Evolutionary conservation across 495 filamentous ascomycete genomes (phyloP).

Genomic region (Massariosphaeria phaeospora): DNA sequence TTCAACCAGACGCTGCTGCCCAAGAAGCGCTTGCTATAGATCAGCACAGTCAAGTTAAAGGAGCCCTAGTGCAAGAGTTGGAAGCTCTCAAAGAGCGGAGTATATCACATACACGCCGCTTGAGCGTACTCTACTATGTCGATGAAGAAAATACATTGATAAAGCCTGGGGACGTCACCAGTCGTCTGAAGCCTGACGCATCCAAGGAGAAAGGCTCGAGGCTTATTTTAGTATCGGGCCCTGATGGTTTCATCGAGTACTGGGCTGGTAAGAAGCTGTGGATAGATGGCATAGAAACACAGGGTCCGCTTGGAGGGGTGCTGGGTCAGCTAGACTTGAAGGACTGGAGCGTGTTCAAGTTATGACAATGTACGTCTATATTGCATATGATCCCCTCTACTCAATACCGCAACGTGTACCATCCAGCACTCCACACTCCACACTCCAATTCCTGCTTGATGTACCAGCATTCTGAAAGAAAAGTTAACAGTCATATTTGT

Average conservation of each 20-base stretch:
- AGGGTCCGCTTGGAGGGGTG: constrained; percentile 56
- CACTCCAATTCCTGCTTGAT: too few relatives aligned
- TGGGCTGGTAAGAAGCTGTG: constrained; percentile 75
- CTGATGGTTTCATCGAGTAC: constrained; percentile 78
- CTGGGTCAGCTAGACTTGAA: constrained; percentile 50
- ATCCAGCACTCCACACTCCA: too few relatives aligned
- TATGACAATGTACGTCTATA: constrained; percentile 41
- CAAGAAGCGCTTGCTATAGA: background rate
- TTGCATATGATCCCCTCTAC: too few relatives aligned
- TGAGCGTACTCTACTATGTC: constrained; percentile 67
- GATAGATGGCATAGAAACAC: constrained; percentile 63
- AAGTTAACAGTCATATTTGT: too few relatives aligned
- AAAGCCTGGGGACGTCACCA: constrained; percentile 45
- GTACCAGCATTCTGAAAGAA: too few relatives aligned
- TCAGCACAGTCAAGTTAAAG: background rate
- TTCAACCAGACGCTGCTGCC: constrained; percentile 30
- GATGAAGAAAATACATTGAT: constrained; percentile 72
- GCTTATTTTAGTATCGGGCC: constrained; percentile 75
- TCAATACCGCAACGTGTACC: too few relatives aligned
- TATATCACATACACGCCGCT: constrained; percentile 43
- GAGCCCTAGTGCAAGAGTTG: constrained; percentile 57
- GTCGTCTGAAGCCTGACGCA: constrained; percentile 17
- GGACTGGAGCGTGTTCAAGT: constrained; percentile 59
- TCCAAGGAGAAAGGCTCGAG: constrained; percentile 39
- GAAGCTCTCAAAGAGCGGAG: constrained; percentile 51